Conservation (phyloP, 2,329 filamentous ascomycete species). For the Truncatella angustata region DNA sequence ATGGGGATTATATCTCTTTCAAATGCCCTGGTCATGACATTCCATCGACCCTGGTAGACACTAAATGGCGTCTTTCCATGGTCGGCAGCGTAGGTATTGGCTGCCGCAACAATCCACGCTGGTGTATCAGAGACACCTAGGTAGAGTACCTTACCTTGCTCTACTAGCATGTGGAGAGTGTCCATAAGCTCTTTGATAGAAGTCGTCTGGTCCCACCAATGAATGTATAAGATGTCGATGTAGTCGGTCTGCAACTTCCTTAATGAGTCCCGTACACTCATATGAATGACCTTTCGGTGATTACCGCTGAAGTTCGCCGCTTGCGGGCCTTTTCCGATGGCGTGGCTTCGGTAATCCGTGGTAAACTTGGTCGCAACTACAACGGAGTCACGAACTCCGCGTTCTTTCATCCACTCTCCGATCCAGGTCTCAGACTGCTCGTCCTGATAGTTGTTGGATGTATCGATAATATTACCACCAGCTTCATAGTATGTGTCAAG, state of each 20-base stretch:
- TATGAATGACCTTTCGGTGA: conserved; percentile 32
- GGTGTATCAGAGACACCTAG: conserved; percentile 29
- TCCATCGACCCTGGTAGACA: conserved; percentile 43
- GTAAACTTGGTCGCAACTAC: conserved; percentile 49
- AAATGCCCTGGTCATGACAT: conserved; percentile 36
- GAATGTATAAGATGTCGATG: conserved; percentile 31
- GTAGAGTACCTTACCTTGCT: conserved; percentile 27
- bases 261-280: conserved; percentile 38
- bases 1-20: conserved; percentile 44
- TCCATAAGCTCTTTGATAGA: conserved; percentile 26
- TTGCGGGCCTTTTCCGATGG: conserved; percentile 26
- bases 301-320: conserved; percentile 39
- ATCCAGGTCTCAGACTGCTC: conserved; percentile 51
- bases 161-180: conserved; percentile 22
- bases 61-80: conserved; percentile 24
- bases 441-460: conserved; percentile 47
- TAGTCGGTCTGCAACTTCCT: conserved; percentile 37
- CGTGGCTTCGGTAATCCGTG: conserved; percentile 34
- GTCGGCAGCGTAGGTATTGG: conserved; percentile 25
- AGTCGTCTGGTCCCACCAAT: conserved; percentile 26
- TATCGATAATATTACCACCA: conserved; percentile 65
- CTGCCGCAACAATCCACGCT: conserved; percentile 27
- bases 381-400: conserved; percentile 44
- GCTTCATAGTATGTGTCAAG: conserved; percentile 52
- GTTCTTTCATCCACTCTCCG: conserved; percentile 47